These are phyloP conservation scores for Penstemon davidsonii DNA, from an alignment of 257 asterid genomes.

Conservation along the genomic window DNA sequence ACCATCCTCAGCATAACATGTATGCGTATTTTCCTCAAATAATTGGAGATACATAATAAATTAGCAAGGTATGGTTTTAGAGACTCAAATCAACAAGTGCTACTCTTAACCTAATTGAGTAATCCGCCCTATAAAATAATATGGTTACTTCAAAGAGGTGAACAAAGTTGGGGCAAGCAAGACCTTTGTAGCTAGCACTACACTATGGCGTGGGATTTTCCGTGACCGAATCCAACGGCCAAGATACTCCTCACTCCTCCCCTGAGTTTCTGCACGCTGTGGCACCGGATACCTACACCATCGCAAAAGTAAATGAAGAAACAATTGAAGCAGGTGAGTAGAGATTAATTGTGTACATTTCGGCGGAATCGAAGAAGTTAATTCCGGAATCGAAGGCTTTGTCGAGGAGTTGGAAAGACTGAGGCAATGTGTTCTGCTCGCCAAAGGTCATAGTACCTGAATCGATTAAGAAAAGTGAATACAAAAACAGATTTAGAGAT, in stretches of 20 bases:
- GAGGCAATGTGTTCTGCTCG: conserved; percentile 63
- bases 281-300: conserved; percentile 86
- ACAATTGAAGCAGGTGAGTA: neutral
- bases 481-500: neutral
- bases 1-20: too few relatives aligned
- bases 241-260: conserved; percentile 80
- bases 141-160: neutral
- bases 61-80: neutral
- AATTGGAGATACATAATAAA: neutral
- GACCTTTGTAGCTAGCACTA: conserved; percentile 86
- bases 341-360: conserved; percentile 44
- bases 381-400: conserved; percentile 75
- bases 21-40: neutral
- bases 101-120: neutral
- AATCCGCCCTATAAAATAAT: neutral
- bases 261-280: conserved; percentile 76
- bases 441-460: conserved; percentile 89
- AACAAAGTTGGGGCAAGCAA: neutral
- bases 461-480: neutral
- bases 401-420: conserved; percentile 74
- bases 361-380: conserved; percentile 84
- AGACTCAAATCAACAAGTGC: too few relatives aligned
- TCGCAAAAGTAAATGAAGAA: neutral
- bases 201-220: conserved; percentile 59
- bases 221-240: conserved; percentile 52